Evolutionary conservation across 2,329 filamentous ascomycete genomes (phyloP), one percentile per base, ranked within the genome.

Genomic region (Hypoxylon sp.): DNA sequence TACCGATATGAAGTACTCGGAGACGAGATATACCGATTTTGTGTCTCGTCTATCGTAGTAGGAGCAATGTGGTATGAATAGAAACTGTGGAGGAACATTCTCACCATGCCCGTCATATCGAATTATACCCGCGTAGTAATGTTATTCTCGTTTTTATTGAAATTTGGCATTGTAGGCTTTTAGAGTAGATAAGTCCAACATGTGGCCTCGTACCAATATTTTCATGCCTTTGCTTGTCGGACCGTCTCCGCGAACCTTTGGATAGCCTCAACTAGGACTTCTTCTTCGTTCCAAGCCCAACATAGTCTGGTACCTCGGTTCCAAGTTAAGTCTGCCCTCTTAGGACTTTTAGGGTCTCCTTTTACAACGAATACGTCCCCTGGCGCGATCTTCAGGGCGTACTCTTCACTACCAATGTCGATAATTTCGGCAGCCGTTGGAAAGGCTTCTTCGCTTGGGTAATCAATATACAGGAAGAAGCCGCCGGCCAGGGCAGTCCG

Each of bases 271-370:
- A 54, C 19, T 4, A 64, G 7, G 0, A 48, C 55, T 11, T 34
- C 46, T 43, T 63, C 60, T 41, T 67, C 64, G 12, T 67, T 60
- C 64, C 64, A 67, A 3, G 64, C 64, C 64, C 64, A 67, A 27
- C 64, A 67, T 34, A 67, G 14, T 30, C 64, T 63, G 9, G 64
- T 67, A 9, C 64, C 64, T 7, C 34, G 12, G 7, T 63, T 67
- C 27, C 55, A 67, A 11, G 45, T 57, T 7, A 23, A 11, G 11
- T 46, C 3, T 16, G 59, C 64, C 21, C 64, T 63, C 30, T 53
- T 14, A 7, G 53, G 34, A 27, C 64, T 58, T 32, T 39, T 51
- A 3, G 51, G 25, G 27, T 67, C 64, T 45, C 64, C 64, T 34
- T 54, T 53, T 9, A 67, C 60, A 1, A 53, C 47, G 37, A 67